Evolutionary conservation across 495 filamentous ascomycete genomes (phyloP), one percentile per base, ranked within the genome.

Genomic region (Achaetomiella virescens): DNA sequence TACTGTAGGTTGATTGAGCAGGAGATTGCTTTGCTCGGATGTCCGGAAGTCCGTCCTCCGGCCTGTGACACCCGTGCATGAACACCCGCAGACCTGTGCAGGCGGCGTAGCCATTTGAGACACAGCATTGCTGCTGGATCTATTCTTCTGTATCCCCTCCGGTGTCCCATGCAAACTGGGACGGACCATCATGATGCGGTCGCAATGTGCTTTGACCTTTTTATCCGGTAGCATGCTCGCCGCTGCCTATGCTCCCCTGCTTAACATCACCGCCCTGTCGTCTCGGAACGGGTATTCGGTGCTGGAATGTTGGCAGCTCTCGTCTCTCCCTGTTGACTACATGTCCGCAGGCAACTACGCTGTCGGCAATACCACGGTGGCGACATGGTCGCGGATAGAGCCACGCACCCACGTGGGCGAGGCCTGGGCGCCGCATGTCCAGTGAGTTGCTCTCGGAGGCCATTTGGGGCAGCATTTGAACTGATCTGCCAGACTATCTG

Each of bases 261-360:
- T 67, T 14, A 67, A 65, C 58, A 60, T 67, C 45, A 67, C 62
- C 0, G 65, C 65, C 37, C 41, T 67, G 1, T 65, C 65, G 0
- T 63, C 65, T 4, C 60, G 62, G 11, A 20, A 60, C 15, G 65
- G 65, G 1, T 67, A 67, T 35, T 67, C 65, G 12, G 60, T 65
- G 2, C 55, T 67, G 12, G 60, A 67, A 29, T 67, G 65, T 50
- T 67, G 62, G 62, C 62, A 65, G 43, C 50, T 67, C 4, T 48
- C 55, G 0, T 60, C 65, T 0, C 21, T 60, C 15, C 62, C 62
- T 0, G 58, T 61, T 17, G 62, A 61, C 7, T 63, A 63, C 49
- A 63, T 60, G 62, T 57, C 54, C 5, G 65, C 65, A 10, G 58
- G 48, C 33, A 67, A 67, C 52, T 67, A 67, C 37, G 55, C 48